Evolutionary conservation across 2,329 filamentous ascomycete genomes (phyloP), one percentile per base, ranked within the genome.

Genomic region (Madurella mycetomatis): DNA sequence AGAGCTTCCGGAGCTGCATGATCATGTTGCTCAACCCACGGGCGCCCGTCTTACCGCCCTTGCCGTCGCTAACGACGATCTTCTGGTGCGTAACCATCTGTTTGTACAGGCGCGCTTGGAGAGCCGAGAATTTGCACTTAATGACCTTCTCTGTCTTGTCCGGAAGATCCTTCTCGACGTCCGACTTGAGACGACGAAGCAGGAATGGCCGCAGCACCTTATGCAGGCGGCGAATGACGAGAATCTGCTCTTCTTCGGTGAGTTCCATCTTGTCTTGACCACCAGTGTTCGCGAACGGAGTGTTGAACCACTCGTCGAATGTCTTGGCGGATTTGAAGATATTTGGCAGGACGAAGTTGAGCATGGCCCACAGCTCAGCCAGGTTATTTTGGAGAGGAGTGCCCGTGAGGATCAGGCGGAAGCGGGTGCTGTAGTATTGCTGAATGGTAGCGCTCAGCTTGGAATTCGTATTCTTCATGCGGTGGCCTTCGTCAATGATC

Each of bases 231-330:
- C 92, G 88, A 80, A 99, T 99, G 66, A 99, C 91, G 54, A 99
- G 87, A 72, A 99, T 84, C 70, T 96, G 91, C 73, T 99, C 94
- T 94, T 99, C 94, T 94, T 99, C 94, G 12, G 88, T 95, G 59
- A 99, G 79, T 68, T 97, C 92, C 89, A 99, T 99, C 78, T 94
- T 96, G 73, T 99, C 94, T 73, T 97, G 92, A 41, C 90, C 86
- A 72, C 94, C 94, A 5, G 94, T 99, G 69, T 99, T 99, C 63
- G 94, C 94, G 70, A 99, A 99, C 0, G 94, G 94, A 25, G 94
- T 99, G 70, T 97, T 99, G 84, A 99, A 99, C 94, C 94, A 99
- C 71, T 99, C 94, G 70, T 99, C 94, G 67, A 99, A 99, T 1
- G 92, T 97, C 70, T 94, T 96, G 59, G 92, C 91, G 2, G 94